Base-by-base conservation (phyloP, 2,329 filamentous ascomycete genomes). In the Fusarium musae region DNA sequence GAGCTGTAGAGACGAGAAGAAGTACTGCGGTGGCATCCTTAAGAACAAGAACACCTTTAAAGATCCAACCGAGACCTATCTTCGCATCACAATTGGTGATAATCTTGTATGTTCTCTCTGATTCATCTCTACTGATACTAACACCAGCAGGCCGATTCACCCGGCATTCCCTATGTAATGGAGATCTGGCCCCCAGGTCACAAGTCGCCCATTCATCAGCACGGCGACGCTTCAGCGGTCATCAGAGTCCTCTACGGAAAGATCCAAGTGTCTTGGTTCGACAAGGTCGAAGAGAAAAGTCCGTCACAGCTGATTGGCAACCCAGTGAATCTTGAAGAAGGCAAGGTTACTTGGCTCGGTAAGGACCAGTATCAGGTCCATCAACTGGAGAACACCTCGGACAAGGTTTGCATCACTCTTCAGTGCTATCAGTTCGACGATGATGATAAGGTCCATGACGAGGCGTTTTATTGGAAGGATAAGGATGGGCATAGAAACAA, bases 31-130 rank as follows among this genome's bases (percentile, higher is more conserved):
- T 0, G 5, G 0, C 7, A 56, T 56, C 1, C 52, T 56, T 0
- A 16, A 54, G 10, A 0, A 0, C 5, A 56, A 42, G 19, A 0
- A 56, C 6, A 42, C 26, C 0, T 56, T 56, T 15, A 1, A 1
- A 28, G 52, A 40, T 4, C n/a, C n/a, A n/a, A n/a, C n/a, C n/a
- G 52, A 56, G 37, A 56, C 52, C 2, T 56, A 56, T 19, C 37
- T 56, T 28, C 52, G 52, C 6, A 43, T 56, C 21, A 56, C 52
- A 0, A 0, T 56, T 3, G 52, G 52, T 0, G 52, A 56, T 43
- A 56, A 56, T 2, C 26, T 56, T 21, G 52, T 42, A 42, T 23
- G 36, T 30, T 3, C 19, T n/a, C n/a, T n/a, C n/a, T n/a, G n/a
- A n/a, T n/a, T n/a, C n/a, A n/a, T n/a, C n/a, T n/a, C n/a, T n/a